These are phyloP conservation scores for Taphrina populina DNA, from an alignment of 1,139 yeast species.

Conservation along the genomic window DNA sequence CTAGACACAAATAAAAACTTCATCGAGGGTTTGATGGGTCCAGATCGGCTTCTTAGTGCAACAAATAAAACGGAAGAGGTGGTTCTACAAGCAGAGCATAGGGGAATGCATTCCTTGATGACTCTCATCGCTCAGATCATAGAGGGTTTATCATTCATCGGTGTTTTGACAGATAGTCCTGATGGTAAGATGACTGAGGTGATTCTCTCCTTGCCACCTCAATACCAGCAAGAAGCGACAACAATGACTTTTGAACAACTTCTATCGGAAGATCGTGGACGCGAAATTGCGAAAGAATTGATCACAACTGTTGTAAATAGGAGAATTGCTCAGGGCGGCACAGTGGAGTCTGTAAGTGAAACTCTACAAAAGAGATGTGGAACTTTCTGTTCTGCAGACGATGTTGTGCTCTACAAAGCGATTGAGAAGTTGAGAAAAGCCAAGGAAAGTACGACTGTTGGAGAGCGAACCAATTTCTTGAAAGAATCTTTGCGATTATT, in stretches of 20 bases:
- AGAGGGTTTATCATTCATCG: constrained; percentile 84
- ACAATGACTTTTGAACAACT: constrained; percentile 70
- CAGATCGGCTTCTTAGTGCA: constrained; percentile 41
- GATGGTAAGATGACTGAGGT: constrained; percentile 58
- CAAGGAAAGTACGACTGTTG: constrained; percentile 52
- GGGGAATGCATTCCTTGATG: constrained; percentile 77
- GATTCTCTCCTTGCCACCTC: constrained; percentile 64
- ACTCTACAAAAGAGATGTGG: constrained; percentile 92
- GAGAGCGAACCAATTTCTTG: constrained; percentile 71
- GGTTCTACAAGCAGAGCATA: constrained; percentile 85
- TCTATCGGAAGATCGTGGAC: constrained; percentile 63
- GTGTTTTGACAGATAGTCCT: constrained; percentile 73
- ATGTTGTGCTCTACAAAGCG: constrained; percentile 90
- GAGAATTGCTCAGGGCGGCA: constrained; percentile 85
- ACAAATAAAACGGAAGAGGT: constrained; percentile 52
- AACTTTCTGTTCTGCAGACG: constrained; percentile 89
- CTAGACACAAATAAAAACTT: constrained; percentile 47
- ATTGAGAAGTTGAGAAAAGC: constrained; percentile 88
- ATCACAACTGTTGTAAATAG: constrained; percentile 85
- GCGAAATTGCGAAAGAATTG: constrained; percentile 76
- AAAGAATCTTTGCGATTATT: constrained; percentile 72
- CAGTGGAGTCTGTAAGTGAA: constrained; percentile 84
- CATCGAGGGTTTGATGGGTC: constrained; percentile 49
- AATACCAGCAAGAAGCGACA: constrained; percentile 66
- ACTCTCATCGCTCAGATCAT: constrained; percentile 75